Evolutionary conservation across 192 early-diverging fungal genomes (phyloP), one percentile per base, ranked within the genome.

Genomic region (Coemansia sp.): DNA sequence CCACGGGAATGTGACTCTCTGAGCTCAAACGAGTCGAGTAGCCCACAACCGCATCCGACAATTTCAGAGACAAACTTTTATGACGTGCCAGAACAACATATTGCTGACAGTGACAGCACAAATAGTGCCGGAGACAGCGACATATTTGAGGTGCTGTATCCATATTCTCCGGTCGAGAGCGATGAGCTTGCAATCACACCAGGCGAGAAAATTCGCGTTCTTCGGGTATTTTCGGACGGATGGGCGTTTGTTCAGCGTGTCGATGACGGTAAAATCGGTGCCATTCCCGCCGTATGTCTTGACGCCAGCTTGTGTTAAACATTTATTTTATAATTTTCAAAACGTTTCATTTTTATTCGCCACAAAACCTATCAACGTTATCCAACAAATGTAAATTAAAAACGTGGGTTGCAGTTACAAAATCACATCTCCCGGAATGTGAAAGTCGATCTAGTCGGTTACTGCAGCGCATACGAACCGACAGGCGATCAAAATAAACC

Each of bases 221-320:
- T 75, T 14, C 62, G 62, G 15, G 21, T 69, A 49, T 75, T 75
- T 44, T 62, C 67, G 5, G 73, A 69, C 25, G 73, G 73, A 8
- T 69, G 67, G 73, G 54, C 55, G 12, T 75, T 75, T 66, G 67
- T 75, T 7, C 63, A 69, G 57, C 37, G 62, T 6, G 21, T 55
- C 2, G 59, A 54, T 26, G 67, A 75, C 25, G 50, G 72, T 19
- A 11, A 17, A 7, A 54, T 69, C 4, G 66, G 72, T n/a, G 72
- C 72, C 36, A 48, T 75, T 2, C 73, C 67, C 22, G 67, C 44
- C 0, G 73, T 75, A n/a, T 75, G 67, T 40, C 64, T 69, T 15
- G 73, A 75, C 28, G 2, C 23, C 1, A 40, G 12, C 40, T 42
- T 42, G 12, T 31, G 28, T 6, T 42, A 38, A 38, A 38, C 37